phyloP scores from a whole-genome alignment of 2,329 filamentous ascomycete species.

The Rhynchosporium graminicola region DNA sequence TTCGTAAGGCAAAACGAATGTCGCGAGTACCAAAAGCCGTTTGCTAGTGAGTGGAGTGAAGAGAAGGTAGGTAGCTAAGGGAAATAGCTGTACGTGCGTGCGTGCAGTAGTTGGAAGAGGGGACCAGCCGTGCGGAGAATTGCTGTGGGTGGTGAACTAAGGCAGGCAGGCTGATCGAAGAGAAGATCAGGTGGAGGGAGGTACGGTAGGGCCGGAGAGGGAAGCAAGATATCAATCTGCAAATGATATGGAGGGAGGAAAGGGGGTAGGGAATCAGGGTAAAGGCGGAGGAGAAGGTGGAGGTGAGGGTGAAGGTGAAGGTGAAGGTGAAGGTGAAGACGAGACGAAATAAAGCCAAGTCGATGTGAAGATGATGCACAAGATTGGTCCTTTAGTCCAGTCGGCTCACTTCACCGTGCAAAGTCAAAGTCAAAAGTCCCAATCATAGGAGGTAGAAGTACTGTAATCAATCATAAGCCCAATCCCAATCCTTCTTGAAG shows the following conservation, averaged over 20 bases:
- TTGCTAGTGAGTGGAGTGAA: not conserved
- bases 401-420: not conserved
- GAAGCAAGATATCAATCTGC: conserved; percentile 9
- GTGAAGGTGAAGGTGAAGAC: too few species aligned
- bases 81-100: not conserved
- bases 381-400: not conserved
- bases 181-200: not conserved
- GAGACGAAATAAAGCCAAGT: not conserved
- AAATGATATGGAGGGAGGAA: not conserved
- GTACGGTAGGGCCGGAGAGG: not conserved
- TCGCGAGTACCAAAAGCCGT: conserved; percentile 5
- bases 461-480: not conserved
- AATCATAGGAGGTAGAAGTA: not conserved
- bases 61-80: not conserved
- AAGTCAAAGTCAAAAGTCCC: not conserved
- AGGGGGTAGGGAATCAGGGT: not conserved
- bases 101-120: conserved; percentile 11
- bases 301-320: not conserved
- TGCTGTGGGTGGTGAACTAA: conserved; percentile 3
- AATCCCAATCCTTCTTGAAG: too few species aligned
- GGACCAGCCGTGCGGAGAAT: conserved; percentile 10
- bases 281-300: not conserved
- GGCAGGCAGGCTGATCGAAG: not conserved
- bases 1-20: conserved; percentile 1
- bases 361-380: not conserved